Evolutionary conservation across 2,329 filamentous ascomycete genomes (phyloP).

Genomic region (Pseudodiploospora longispora): DNA sequence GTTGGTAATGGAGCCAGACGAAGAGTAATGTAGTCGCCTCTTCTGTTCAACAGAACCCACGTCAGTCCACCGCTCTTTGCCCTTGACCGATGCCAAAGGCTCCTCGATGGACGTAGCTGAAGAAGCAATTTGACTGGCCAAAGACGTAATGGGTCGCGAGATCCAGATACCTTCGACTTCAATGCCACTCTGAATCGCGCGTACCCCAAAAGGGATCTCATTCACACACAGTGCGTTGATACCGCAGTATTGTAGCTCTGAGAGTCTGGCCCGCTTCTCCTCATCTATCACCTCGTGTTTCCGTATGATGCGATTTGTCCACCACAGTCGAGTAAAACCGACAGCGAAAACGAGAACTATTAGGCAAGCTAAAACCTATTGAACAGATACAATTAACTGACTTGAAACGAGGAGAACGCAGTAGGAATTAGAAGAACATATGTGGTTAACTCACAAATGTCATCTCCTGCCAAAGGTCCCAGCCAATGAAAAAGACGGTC

Average conservation of each 20-base stretch:
- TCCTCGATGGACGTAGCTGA: conserved; percentile 16
- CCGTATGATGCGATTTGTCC: conserved; percentile 45
- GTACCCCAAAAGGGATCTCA: conserved; percentile 77
- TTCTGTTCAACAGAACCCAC: conserved; percentile 3
- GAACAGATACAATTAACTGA: not conserved
- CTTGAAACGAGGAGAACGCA: not conserved
- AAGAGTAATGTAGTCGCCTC: not conserved
- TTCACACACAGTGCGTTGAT: conserved; percentile 32
- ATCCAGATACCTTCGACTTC: conserved; percentile 83
- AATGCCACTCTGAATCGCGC: conserved; percentile 74
- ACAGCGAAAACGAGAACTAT: conserved; percentile 63
- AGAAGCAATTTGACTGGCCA: conserved; percentile 14
- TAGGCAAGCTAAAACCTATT: conserved; percentile 61
- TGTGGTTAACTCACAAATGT: conserved; percentile 60
- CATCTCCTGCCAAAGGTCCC: conserved; percentile 85
- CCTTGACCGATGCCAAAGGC: conserved; percentile 10
- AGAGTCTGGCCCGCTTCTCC: conserved; percentile 48
- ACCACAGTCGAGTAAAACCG: conserved; percentile 61
- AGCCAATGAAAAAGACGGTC: conserved; percentile 54
- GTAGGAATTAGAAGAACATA: not conserved
- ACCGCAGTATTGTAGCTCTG: conserved; percentile 48
- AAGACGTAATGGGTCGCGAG: conserved; percentile 41
- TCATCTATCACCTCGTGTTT: conserved; percentile 58
- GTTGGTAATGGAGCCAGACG: not conserved
- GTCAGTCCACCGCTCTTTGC: conserved; percentile 14